Evolutionary conservation across 176 grass and related monocot genomes (phyloP).

Genomic region (Oryza glaberrima): DNA sequence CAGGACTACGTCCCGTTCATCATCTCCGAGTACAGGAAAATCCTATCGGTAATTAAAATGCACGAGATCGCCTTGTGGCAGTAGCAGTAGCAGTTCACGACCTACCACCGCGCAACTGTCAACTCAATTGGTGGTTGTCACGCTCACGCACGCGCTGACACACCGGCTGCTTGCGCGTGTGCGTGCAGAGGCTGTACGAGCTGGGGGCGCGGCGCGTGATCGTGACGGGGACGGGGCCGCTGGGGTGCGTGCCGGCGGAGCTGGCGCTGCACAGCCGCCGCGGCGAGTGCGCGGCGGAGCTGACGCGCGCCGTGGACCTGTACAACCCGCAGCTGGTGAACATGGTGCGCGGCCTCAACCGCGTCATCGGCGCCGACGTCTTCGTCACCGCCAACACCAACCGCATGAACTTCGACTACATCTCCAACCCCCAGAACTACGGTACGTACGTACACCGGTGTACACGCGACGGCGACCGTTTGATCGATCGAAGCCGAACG

Average conservation of each 20-base stretch:
- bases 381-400: slow-evolving; percentile 78
- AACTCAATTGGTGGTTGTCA: not conserved
- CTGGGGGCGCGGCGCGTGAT: slow-evolving; percentile 76
- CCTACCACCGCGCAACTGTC: slow-evolving; percentile 9
- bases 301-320: slow-evolving; percentile 67
- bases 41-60: slow-evolving; percentile 58
- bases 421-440: slow-evolving; percentile 62
- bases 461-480: not conserved
- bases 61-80: not conserved
- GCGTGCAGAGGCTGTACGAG: slow-evolving; percentile 72
- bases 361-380: slow-evolving; percentile 57
- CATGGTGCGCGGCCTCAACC: slow-evolving; percentile 69
- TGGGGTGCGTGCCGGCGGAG: slow-evolving; percentile 92
- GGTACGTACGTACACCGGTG: slow-evolving; percentile 37
- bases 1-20: slow-evolving; percentile 85
- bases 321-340: slow-evolving; percentile 85
- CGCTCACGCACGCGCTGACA: not conserved
- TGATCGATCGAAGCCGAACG: not conserved
- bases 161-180: not conserved
- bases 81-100: no score
- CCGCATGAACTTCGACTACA: slow-evolving; percentile 82
- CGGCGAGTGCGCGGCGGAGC: slow-evolving; percentile 73
- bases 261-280: slow-evolving; percentile 61
- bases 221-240: slow-evolving; percentile 87
- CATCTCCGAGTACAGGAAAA: slow-evolving; percentile 81